Conservation (phyloP, 805 yeast genomes). For the Brettanomyces bruxellensis region DNA sequence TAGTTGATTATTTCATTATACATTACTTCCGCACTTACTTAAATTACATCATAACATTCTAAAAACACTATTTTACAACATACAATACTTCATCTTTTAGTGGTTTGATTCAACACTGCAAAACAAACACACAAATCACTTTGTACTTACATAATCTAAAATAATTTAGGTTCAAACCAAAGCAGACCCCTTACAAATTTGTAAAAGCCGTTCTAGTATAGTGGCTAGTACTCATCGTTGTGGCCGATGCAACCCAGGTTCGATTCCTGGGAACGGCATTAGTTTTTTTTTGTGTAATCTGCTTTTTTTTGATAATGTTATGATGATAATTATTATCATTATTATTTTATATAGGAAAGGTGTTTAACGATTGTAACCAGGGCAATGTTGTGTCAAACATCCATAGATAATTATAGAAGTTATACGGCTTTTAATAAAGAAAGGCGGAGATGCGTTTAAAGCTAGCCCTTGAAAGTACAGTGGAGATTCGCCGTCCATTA, state of each 20-base stretch:
- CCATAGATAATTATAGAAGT: neutral
- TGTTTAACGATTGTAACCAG: neutral
- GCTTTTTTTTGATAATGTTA: neutral
- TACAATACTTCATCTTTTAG: too few relatives aligned
- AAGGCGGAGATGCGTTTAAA: constrained; percentile 18
- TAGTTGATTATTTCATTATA: too few relatives aligned
- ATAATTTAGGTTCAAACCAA: too few relatives aligned
- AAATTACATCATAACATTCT: too few relatives aligned
- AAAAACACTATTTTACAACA: too few relatives aligned
- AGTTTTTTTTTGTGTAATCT: constrained; percentile 4
- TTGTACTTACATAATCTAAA: too few relatives aligned
- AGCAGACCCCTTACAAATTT: too few relatives aligned
- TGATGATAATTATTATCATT: neutral
- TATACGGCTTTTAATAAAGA: neutral
- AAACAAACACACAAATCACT: too few relatives aligned
- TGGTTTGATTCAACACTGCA: too few relatives aligned
- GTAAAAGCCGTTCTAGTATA: constrained; percentile 17
- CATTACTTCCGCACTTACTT: too few relatives aligned
- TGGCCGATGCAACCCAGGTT: constrained; percentile 20
- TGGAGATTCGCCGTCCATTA: constrained; percentile 16
- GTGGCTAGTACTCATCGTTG: constrained; percentile 19
- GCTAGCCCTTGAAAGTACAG: constrained; percentile 14
- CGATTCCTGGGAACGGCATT: constrained; percentile 19
- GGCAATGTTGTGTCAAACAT: too few relatives aligned
- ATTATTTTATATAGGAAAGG: too few relatives aligned